Evolutionary conservation across 2,329 filamentous ascomycete genomes (phyloP).

Genomic region (Ascochyta rabiei): DNA sequence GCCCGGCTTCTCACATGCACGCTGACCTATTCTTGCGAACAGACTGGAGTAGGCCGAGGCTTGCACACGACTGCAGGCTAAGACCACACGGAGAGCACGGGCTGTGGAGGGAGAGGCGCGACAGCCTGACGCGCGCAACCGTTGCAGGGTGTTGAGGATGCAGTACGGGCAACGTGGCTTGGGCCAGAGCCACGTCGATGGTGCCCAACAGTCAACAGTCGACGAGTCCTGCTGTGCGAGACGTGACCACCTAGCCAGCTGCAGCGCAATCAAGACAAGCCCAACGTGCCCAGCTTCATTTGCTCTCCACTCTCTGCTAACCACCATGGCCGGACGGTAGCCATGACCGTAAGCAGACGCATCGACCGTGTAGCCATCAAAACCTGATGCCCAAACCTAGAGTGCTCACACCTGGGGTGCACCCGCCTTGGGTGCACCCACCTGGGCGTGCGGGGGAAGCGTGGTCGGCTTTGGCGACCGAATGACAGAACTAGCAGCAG

Average conservation of each 20-base stretch:
- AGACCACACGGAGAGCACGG: constrained; percentile 3
- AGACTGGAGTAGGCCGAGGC: constrained; percentile 14
- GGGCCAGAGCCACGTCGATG: constrained; percentile 11
- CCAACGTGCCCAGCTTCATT: constrained; percentile 20
- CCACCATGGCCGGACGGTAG: background rate
- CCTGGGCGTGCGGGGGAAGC: constrained; percentile 7
- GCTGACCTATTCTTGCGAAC: constrained; percentile 9
- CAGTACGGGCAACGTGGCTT: constrained; percentile 18
- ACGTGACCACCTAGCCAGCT: constrained; percentile 16
- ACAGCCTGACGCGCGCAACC: background rate
- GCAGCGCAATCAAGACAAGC: constrained; percentile 25
- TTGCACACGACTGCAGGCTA: background rate
- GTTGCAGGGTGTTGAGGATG: constrained; percentile 16
- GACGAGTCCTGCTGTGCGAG: constrained; percentile 11
- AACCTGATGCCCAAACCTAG: constrained; percentile 11
- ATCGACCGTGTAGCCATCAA: constrained; percentile 6
- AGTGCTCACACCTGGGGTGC: background rate
- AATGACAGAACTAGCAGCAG: constrained; percentile 5
- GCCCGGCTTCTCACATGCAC: background rate
- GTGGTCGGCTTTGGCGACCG: constrained; percentile 15
- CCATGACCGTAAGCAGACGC: constrained; percentile 25
- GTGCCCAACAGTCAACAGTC: constrained; percentile 16
- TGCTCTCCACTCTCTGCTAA: constrained; percentile 1
- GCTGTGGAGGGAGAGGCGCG: background rate
- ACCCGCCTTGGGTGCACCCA: no score